Evolutionary conservation across 116 monocot genomes (phyloP).

Genomic region (Cymodocea nodosa): DNA sequence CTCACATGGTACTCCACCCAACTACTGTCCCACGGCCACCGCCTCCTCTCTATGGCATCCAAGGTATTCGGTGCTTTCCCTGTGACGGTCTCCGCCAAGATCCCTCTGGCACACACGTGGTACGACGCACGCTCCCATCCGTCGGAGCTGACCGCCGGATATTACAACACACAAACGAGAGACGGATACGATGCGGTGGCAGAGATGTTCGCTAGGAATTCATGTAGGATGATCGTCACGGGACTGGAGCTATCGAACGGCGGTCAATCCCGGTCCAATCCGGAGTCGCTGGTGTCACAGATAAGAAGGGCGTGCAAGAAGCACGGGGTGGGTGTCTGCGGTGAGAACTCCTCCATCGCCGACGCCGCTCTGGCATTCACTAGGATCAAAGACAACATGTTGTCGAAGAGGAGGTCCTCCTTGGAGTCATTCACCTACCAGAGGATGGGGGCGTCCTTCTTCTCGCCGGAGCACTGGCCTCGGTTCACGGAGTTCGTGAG

Average conservation of each 20-base stretch:
- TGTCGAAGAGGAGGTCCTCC: neutral
- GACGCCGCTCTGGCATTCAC: slow-evolving; percentile 1
- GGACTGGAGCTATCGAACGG: slow-evolving; percentile 38
- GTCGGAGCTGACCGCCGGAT: slow-evolving; percentile 41
- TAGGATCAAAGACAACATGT: slow-evolving; percentile 33
- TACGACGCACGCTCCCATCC: slow-evolving; percentile 31
- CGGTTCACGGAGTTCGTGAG: slow-evolving; percentile 49
- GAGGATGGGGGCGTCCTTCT: slow-evolving; percentile 70
- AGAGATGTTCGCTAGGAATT: slow-evolving; percentile 28
- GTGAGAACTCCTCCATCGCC: slow-evolving; percentile 41
- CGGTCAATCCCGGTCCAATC: slow-evolving; percentile 25
- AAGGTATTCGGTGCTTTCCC: slow-evolving; percentile 19
- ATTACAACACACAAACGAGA: slow-evolving; percentile 22
- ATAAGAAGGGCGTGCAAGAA: slow-evolving; percentile 33
- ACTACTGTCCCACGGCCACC: slow-evolving; percentile 47
- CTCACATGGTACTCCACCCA: slow-evolving; percentile 57
- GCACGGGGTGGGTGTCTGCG: slow-evolving; percentile 35
- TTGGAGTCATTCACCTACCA: slow-evolving; percentile 40
- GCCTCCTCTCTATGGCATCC: slow-evolving; percentile 48
- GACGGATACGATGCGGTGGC: slow-evolving; percentile 47
- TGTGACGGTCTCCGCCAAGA: slow-evolving; percentile 35
- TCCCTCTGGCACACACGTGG: slow-evolving; percentile 44
- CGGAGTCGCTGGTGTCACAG: slow-evolving; percentile 35
- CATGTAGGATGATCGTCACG: slow-evolving; percentile 26
- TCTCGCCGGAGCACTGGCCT: slow-evolving; percentile 81